Conservation (phyloP, 2,329 filamentous ascomycete species). For the Neurospora sp. region DNA sequence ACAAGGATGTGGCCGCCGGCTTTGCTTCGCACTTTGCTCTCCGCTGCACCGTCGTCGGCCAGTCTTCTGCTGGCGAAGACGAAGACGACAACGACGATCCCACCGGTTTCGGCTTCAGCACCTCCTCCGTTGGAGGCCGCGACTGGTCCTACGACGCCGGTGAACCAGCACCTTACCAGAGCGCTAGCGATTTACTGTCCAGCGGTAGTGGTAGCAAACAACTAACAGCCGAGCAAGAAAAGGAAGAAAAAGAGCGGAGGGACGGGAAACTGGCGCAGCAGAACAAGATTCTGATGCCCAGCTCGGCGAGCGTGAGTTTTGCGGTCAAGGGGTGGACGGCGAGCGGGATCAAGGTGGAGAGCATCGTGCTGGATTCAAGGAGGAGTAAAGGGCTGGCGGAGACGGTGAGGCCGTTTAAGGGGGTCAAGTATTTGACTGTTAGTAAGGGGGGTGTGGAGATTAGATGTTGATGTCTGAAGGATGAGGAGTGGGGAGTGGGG, state of each 20-base stretch:
- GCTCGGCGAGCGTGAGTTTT: conserved; percentile 64
- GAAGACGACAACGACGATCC: conserved; percentile 40
- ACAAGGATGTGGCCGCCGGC: conserved; percentile 63
- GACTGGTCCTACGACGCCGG: conserved; percentile 42
- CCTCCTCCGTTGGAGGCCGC: conserved; percentile 5
- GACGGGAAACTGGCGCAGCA: conserved; percentile 52
- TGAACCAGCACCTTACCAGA: conserved; percentile 40
- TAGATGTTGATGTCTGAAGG: conserved; percentile 35
- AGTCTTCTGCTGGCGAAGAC: conserved; percentile 33
- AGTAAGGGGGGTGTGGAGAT: conserved; percentile 57
- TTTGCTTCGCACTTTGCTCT: conserved; percentile 58
- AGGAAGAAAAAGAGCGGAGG: conserved; percentile 30
- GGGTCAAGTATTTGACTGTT: conserved; percentile 89
- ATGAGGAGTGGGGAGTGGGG: not conserved
- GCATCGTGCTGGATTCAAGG: conserved; percentile 60
- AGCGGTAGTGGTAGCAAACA: not conserved
- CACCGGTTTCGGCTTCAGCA: conserved; percentile 40
- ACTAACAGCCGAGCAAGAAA: conserved; percentile 18
- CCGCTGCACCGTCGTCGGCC: conserved; percentile 70
- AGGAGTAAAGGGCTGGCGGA: conserved; percentile 81
- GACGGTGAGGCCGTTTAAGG: conserved; percentile 89
- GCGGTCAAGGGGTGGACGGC: conserved; percentile 60
- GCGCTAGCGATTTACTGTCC: not conserved
- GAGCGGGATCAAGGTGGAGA: conserved; percentile 58
- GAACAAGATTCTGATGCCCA: conserved; percentile 72